Percentiles rank a stretch among this genome's conserved stretches.
phyloP scores from a whole-genome alignment of 2,329 filamentous ascomycete genomes.

The Alternaria angustiovoidea region DNA sequence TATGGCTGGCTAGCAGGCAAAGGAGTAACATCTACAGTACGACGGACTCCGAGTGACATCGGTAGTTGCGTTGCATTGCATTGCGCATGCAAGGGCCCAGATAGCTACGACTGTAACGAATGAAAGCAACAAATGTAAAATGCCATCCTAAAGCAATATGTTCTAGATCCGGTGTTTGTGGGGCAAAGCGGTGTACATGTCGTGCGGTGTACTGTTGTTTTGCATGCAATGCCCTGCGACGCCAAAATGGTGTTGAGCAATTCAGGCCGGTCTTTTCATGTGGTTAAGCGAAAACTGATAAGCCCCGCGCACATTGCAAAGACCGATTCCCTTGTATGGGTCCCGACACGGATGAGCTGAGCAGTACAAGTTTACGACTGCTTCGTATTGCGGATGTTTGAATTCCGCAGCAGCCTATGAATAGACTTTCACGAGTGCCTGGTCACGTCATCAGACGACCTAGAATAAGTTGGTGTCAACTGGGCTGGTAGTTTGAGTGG shows the following conservation, averaged over 20 bases:
- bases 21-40: not conserved
- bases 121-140: not conserved
- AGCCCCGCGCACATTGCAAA: not conserved
- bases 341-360: not conserved
- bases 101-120: slow-evolving; percentile 2
- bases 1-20: not conserved
- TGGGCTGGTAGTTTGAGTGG: slow-evolving; percentile 2
- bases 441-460: slow-evolving; percentile 1
- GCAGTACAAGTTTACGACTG: not conserved
- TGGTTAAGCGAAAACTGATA: not conserved
- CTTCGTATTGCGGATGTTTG: not conserved
- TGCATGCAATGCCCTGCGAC: slow-evolving; percentile 7
- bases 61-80: slow-evolving; percentile 6
- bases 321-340: too few species aligned
- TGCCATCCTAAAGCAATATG: not conserved
- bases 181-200: slow-evolving; percentile 13
- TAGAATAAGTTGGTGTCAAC: not conserved
- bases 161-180: slow-evolving; percentile 5
- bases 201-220: slow-evolving; percentile 10
- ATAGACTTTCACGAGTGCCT: slow-evolving; percentile 1
- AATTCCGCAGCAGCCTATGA: slow-evolving; percentile 1
- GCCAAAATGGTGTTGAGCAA: slow-evolving; percentile 7
- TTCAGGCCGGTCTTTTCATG: not conserved
- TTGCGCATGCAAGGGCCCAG: not conserved
- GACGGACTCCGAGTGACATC: slow-evolving; percentile 2